Evolutionary conservation across 352 stramenopile genomes (phyloP).

Genomic region (Pythium plurisporium): DNA sequence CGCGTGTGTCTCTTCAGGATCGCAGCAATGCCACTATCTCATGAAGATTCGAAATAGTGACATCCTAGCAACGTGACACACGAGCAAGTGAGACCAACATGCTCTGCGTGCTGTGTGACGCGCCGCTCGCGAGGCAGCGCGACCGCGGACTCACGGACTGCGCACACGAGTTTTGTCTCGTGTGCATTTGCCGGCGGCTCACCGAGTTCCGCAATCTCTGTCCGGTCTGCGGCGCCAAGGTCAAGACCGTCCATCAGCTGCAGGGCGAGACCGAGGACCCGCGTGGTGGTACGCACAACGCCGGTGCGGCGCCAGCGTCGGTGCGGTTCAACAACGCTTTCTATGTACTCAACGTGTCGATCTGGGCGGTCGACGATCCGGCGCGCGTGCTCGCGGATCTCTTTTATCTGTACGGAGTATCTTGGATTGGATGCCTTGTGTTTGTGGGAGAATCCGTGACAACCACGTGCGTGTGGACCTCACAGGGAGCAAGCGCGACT

Average conservation of each 20-base stretch:
- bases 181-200: slow-evolving; percentile 55
- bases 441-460: background rate
- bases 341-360: slow-evolving; percentile 75
- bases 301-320: slow-evolving; percentile 33
- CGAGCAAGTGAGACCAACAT: no score
- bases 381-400: slow-evolving; percentile 52
- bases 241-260: slow-evolving; percentile 64
- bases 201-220: slow-evolving; percentile 59
- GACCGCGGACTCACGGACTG: slow-evolving; percentile 71
- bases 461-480: background rate
- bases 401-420: slow-evolving; percentile 61
- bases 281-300: background rate
- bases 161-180: slow-evolving; percentile 76
- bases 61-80: no score
- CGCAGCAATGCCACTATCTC: slow-evolving; percentile 2
- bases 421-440: background rate
- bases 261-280: slow-evolving; percentile 4
- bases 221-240: slow-evolving; percentile 45
- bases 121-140: slow-evolving; percentile 26
- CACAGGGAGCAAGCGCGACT: slow-evolving; percentile 63
- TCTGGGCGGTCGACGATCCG: slow-evolving; percentile 73
- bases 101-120: slow-evolving; percentile 56
- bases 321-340: slow-evolving; percentile 80
- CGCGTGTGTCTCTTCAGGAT: slow-evolving; percentile 20
- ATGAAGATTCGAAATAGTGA: background rate